Conservation (phyloP, 163 green algal genomes). For the Coccomyxa subellipsoidea region DNA sequence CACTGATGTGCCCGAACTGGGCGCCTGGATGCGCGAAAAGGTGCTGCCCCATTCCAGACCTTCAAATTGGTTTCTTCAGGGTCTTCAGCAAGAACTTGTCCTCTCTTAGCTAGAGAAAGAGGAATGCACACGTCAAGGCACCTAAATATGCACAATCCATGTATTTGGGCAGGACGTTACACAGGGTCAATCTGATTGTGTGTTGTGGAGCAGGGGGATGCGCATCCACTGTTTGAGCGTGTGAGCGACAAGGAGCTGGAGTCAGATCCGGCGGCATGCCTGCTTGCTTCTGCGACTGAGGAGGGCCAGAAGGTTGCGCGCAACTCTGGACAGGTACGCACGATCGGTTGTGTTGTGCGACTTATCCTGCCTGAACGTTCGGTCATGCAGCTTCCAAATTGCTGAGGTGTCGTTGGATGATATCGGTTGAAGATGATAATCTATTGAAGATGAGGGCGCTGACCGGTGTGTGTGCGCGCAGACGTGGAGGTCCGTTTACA, state of each 20-base stretch:
- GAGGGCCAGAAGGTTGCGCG: conserved; percentile 93
- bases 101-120: background rate
- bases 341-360: too few relatives aligned
- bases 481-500: background rate
- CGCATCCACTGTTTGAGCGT: conserved; percentile 89
- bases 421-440: too few relatives aligned
- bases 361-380: too few relatives aligned
- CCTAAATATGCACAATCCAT: background rate
- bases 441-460: background rate
- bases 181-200: too few relatives aligned
- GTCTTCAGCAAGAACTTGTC: background rate
- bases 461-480: background rate
- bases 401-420: too few relatives aligned
- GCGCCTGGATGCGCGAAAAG: conserved; percentile 30
- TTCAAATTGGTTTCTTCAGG: conserved; percentile 15
- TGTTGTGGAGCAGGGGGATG: conserved; percentile 63
- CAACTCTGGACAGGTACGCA: conserved; percentile 58
- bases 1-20: conserved; percentile 78
- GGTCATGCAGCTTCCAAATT: too few relatives aligned
- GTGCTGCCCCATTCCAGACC: background rate
- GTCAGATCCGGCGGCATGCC: conserved; percentile 61
- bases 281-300: conserved; percentile 78
- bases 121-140: background rate
- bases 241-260: conserved; percentile 82
- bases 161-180: too few relatives aligned